Evolutionary conservation across 495 filamentous ascomycete species (phyloP).

Genomic region (Annulohypoxylon nitens): DNA sequence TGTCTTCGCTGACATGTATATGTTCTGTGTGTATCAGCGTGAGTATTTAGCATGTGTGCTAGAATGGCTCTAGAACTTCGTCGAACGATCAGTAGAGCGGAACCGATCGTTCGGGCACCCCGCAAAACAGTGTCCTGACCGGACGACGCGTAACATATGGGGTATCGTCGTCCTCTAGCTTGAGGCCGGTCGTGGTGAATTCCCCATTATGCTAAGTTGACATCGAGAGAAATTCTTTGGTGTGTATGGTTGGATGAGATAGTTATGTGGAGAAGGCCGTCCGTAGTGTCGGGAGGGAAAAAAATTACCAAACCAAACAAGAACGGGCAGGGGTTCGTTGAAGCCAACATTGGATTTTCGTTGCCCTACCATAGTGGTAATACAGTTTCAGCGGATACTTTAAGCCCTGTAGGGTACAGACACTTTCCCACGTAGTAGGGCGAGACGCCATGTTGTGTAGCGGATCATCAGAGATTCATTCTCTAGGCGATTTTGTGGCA

Average conservation of each 20-base stretch:
- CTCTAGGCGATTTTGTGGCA: conserved; percentile 39
- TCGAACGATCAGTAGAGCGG: conserved; percentile 21
- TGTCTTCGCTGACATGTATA: conserved; percentile 7
- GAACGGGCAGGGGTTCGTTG: conserved; percentile 20
- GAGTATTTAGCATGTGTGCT: conserved; percentile 1
- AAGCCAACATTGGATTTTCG: conserved; percentile 40
- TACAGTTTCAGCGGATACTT: conserved; percentile 40
- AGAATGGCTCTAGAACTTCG: conserved; percentile 36
- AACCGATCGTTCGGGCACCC: conserved; percentile 27
- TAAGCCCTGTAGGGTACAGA: conserved; percentile 34
- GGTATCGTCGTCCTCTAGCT: conserved; percentile 14
- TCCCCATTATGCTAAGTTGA: conserved; percentile 19
- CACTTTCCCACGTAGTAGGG: conserved; percentile 26
- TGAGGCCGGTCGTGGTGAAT: conserved; percentile 9
- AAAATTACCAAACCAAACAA: conserved; percentile 1
- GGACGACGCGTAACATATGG: conserved; percentile 25
- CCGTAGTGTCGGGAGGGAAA: conserved; percentile 2
- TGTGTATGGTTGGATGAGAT: conserved; percentile 13
- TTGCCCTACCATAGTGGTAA: conserved; percentile 38
- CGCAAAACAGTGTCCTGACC: conserved; percentile 20
- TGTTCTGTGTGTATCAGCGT: not conserved
- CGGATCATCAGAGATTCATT: conserved; percentile 36
- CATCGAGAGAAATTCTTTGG: conserved; percentile 21
- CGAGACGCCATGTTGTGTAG: conserved; percentile 37
- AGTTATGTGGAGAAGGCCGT: conserved; percentile 14